Conservation (phyloP, 208 protist genomes). For the Leishmania turanica region DNA sequence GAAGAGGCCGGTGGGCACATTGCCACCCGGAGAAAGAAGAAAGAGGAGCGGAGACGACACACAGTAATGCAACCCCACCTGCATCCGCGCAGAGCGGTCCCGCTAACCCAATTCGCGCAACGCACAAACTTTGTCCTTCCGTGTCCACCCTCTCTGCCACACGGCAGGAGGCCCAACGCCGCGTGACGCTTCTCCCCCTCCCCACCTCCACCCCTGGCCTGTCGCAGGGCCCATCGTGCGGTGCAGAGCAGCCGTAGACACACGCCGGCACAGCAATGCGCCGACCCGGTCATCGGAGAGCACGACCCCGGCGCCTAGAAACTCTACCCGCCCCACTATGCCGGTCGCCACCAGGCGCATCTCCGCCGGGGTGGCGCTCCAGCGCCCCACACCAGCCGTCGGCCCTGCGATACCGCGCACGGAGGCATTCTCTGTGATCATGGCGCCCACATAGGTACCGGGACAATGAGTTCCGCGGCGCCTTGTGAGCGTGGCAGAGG, state of each 20-base stretch:
- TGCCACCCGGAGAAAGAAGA: background rate
- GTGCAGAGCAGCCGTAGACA: background rate
- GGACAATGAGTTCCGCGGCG: background rate
- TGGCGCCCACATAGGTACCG: background rate
- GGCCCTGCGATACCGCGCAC: too few relatives aligned
- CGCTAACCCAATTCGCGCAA: background rate
- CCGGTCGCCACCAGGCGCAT: background rate
- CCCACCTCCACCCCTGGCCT: background rate
- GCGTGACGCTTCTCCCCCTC: too few relatives aligned
- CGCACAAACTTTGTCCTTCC: background rate
- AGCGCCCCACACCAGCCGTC: too few relatives aligned
- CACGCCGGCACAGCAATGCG: background rate
- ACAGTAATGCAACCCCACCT: background rate
- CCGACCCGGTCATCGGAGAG: background rate
- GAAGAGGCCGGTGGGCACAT: background rate
- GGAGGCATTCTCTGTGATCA: background rate
- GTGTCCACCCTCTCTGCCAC: background rate
- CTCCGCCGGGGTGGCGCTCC: too few relatives aligned
- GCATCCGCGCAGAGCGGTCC: background rate
- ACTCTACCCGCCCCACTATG: background rate
- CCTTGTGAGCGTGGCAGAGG: background rate
- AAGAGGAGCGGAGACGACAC: background rate
- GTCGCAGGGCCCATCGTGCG: background rate
- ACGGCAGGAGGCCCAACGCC: background rate
- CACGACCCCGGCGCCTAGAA: too few relatives aligned